Base-by-base conservation (phyloP, 1,284 basidiomycete species). In the Cutaneotrichosporon cavernicola region DNA sequence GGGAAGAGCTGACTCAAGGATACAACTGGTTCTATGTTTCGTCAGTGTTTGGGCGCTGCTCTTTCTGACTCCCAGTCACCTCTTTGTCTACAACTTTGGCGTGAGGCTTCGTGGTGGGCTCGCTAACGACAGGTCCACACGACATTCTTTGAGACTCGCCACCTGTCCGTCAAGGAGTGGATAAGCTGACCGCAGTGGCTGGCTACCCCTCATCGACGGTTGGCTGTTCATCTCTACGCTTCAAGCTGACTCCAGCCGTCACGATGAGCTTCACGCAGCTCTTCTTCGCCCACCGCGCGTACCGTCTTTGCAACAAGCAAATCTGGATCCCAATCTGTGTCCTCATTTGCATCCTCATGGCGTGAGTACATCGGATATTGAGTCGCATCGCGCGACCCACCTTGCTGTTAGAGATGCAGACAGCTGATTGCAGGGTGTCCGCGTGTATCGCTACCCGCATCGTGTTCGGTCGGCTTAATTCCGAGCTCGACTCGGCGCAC, bases 241-340 rank as follows among this genome's bases (percentile, higher is more conserved):
- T n/a, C n/a, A n/a, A n/a, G 13, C 49, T 50, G 49, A 50, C 49
- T 4, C 22, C 49, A 50, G 49, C 49, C 6, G 18, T 62, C 22
- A 59, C 60, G 18, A 55, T 53, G 2, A 49, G 51, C 30, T n/a
- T 66, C 21, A 64, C 72, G 21, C 74, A 75, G 62, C 38, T 34
- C n/a, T 76, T 73, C 66, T 76, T 76, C 60, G 68, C 73, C 11
- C 70, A 74, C 46, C 65, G 73, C 56, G 72, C 72, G 0, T 72
- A 67, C 64, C 66, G 73, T 8, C 66, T 76, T n/a, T 66, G 55
- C 22, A 58, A 56, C 21, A 63, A 72, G 16, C 70, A 66, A 18
- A 71, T 68, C 61, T 70, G 65, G 64, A 66, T 61, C 59, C 40
- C 74, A 55, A 50, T 73, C 5, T 58, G 31, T 11, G 10, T 68